phyloP scores from a whole-genome alignment of 2,329 filamentous ascomycete species.

The Dactylellina haptotyla region DNA sequence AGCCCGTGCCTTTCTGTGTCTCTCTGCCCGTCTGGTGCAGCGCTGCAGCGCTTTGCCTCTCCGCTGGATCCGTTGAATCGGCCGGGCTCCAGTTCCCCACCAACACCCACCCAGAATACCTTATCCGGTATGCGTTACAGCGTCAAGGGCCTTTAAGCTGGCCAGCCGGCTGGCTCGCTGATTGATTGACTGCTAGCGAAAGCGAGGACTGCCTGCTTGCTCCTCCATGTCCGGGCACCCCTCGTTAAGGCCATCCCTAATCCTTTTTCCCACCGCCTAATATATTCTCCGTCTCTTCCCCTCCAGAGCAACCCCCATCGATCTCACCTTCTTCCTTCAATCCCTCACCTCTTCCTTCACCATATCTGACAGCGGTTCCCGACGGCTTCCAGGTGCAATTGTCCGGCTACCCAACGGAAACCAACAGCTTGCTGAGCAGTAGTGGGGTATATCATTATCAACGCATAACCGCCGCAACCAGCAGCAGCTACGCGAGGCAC shows the following conservation, averaged over 20 bases:
- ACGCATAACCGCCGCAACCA: constrained; percentile 23
- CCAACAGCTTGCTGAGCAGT: constrained; percentile 12
- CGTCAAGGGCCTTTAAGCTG: constrained; percentile 23
- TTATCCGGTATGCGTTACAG: constrained; percentile 39
- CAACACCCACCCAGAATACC: constrained; percentile 19
- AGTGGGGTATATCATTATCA: constrained; percentile 55
- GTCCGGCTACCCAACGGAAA: constrained; percentile 3
- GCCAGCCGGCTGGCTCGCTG: not conserved
- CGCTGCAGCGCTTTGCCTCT: constrained; percentile 2
- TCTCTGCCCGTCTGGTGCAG: too few species aligned
- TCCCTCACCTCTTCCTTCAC: constrained; percentile 7
- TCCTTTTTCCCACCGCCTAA: constrained; percentile 33
- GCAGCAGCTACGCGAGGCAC: constrained; percentile 34
- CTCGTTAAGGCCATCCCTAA: constrained; percentile 30
- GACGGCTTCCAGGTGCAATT: constrained; percentile 35
- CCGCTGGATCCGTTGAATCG: constrained; percentile 30
- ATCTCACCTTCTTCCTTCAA: constrained; percentile 1
- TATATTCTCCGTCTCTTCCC: constrained; percentile 49
- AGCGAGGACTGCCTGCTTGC: not conserved
- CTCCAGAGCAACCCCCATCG: constrained; percentile 2
- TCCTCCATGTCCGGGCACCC: constrained; percentile 1
- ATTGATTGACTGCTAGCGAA: not conserved
- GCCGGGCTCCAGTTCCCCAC: constrained; percentile 13
- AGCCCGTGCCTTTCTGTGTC: not conserved
- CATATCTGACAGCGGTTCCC: constrained; percentile 5